A percentile compares a stretch with the other conserved stretches of the same genome.
phyloP scores from a whole-genome alignment of 441 rosid species.

The Croton setiger region DNA sequence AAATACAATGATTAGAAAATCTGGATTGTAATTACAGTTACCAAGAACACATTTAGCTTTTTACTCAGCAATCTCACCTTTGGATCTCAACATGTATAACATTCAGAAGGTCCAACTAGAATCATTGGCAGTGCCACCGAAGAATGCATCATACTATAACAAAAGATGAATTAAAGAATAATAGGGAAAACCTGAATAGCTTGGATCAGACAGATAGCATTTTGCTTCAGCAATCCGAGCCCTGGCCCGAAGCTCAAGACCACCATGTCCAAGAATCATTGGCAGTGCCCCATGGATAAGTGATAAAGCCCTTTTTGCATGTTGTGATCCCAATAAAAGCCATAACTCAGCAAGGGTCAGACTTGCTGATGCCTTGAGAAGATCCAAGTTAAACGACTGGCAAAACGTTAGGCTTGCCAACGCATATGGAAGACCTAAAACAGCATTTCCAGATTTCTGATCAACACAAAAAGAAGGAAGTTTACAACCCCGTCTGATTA shows the following conservation, averaged over 20 bases:
- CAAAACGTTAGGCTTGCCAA: conserved; percentile 94
- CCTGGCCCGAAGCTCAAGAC: conserved; percentile 87
- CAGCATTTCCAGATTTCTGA: conserved; percentile 97
- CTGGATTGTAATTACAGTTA: neutral
- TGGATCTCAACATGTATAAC: neutral
- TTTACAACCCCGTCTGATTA: conserved; percentile 4
- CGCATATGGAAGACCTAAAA: conserved; percentile 89
- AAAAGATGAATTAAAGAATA: conserved; percentile 11
- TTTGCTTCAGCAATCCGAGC: conserved; percentile 88
- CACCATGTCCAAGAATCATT: conserved; percentile 94
- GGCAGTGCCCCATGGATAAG: conserved; percentile 80
- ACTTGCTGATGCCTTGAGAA: conserved; percentile 92
- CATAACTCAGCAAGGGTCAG: conserved; percentile 92
- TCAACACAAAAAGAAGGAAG: conserved; percentile 18
- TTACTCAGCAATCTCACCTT: neutral
- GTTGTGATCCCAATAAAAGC: conserved; percentile 80
- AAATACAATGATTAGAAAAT: neutral
- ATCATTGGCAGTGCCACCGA: too few species aligned
- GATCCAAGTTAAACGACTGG: conserved; percentile 95
- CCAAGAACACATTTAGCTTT: neutral
- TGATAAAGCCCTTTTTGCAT: conserved; percentile 73
- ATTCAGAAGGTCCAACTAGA: neutral
- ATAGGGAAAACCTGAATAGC: conserved; percentile 56
- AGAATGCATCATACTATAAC: neutral
- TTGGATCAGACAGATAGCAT: conserved; percentile 80